Conservation (phyloP, 495 filamentous ascomycete species). For the Penicillium malachiteum region DNA sequence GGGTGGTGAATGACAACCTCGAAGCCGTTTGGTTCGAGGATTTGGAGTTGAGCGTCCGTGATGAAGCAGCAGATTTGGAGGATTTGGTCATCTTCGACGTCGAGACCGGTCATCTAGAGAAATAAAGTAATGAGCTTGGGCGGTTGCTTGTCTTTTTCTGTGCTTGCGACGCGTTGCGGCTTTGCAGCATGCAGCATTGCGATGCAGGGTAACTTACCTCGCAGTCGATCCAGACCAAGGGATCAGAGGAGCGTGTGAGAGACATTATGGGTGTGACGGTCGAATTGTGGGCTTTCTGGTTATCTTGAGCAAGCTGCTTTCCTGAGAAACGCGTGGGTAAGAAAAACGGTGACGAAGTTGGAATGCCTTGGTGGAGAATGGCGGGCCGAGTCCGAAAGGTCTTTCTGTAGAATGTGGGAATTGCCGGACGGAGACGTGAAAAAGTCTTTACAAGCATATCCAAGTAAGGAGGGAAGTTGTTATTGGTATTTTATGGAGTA, state of each 20-base stretch:
- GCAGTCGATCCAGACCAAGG: conserved; percentile 87
- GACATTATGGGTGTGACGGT: conserved; percentile 33
- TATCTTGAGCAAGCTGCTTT: not conserved
- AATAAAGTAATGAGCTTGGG: conserved; percentile 7
- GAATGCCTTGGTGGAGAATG: conserved; percentile 27
- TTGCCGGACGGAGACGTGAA: not conserved
- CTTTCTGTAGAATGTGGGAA: not conserved
- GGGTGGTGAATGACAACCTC: conserved; percentile 77
- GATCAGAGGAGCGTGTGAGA: conserved; percentile 51
- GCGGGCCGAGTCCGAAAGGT: conserved; percentile 10
- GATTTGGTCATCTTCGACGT: conserved; percentile 75
- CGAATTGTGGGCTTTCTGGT: not conserved
- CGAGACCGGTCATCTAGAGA: conserved; percentile 87
- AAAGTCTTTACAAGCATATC: conserved; percentile 1
- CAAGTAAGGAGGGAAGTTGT: not conserved
- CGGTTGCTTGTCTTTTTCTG: not conserved
- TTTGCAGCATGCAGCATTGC: conserved; percentile 1
- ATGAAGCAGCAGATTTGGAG: conserved; percentile 93
- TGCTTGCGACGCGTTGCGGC: not conserved
- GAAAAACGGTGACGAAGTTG: conserved; percentile 1
- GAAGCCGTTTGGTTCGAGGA: conserved; percentile 76
- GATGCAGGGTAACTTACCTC: conserved; percentile 57
- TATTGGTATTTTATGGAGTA: not conserved
- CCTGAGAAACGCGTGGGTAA: not conserved
- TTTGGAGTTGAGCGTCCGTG: conserved; percentile 72